Conservation (phyloP, 2,329 filamentous ascomycete species). For the Trichocomaceae sp. region DNA sequence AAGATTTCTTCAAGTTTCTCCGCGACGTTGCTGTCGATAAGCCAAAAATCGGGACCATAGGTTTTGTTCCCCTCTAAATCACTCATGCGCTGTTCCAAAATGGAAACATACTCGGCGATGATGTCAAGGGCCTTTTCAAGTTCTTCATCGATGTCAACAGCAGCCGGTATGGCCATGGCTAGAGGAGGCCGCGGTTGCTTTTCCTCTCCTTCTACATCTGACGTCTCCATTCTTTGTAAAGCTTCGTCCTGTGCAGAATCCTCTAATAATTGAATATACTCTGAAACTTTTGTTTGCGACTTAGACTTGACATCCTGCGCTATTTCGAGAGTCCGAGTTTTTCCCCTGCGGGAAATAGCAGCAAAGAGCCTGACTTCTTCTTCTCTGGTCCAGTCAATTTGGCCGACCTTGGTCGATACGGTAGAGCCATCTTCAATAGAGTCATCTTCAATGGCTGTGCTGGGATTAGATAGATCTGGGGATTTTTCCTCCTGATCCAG, state of each 20-base stretch:
- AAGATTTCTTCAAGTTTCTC: slow-evolving; percentile 24
- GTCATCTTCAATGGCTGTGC: neutral
- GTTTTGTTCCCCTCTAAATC: slow-evolving; percentile 52
- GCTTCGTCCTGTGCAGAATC: slow-evolving; percentile 26
- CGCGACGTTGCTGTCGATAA: slow-evolving; percentile 46
- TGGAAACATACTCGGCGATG: slow-evolving; percentile 59
- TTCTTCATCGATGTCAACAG: slow-evolving; percentile 61
- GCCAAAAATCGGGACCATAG: slow-evolving; percentile 58
- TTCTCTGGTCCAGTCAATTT: slow-evolving; percentile 59
- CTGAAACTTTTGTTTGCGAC: slow-evolving; percentile 63
- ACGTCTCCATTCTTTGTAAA: neutral
- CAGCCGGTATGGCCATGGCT: slow-evolving; percentile 57
- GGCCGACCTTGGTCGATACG: slow-evolving; percentile 3
- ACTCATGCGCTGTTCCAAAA: slow-evolving; percentile 59
- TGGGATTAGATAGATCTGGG: neutral
- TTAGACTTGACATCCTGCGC: slow-evolving; percentile 62
- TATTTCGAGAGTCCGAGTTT: slow-evolving; percentile 56
- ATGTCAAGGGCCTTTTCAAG: slow-evolving; percentile 61
- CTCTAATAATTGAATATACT: slow-evolving; percentile 61
- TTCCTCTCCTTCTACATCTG: neutral
- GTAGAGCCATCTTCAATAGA: neutral
- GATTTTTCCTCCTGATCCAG: slow-evolving; percentile 45
- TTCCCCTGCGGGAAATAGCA: slow-evolving; percentile 58
- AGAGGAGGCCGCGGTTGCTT: neutral
- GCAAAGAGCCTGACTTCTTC: slow-evolving; percentile 70